phyloP scores from a whole-genome alignment of 1,139 yeast genomes.

The Blastobotrys apis region DNA sequence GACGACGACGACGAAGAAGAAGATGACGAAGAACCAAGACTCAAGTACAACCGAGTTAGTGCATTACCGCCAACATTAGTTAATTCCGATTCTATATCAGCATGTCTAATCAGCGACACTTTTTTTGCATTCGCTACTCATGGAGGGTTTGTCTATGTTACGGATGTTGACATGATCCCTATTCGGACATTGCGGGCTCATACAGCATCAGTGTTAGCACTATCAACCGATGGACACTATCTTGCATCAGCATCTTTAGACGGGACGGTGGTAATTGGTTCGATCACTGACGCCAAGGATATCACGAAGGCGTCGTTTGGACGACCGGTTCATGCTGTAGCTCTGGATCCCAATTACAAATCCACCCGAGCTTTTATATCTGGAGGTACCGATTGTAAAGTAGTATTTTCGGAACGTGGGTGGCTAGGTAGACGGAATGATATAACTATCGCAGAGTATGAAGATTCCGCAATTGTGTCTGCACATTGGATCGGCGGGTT shows the following conservation, averaged over 20 bases:
- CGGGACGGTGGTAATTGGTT: conserved; percentile 83
- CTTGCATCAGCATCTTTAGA: conserved; percentile 90
- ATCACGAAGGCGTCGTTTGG: conserved; percentile 75
- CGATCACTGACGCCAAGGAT: conserved; percentile 58
- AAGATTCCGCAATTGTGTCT: conserved; percentile 65
- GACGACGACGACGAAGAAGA: conserved; percentile 18
- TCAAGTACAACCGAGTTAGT: conserved; percentile 67
- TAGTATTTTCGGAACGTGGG: conserved; percentile 65
- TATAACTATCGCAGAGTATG: conserved; percentile 52
- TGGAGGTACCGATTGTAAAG: conserved; percentile 90
- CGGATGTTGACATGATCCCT: conserved; percentile 52
- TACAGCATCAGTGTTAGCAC: conserved; percentile 71
- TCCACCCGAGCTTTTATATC: conserved; percentile 63
- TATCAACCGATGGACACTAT: conserved; percentile 63
- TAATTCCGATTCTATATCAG: conserved; percentile 69
- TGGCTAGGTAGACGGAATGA: conserved; percentile 87
- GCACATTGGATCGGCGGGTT: conserved; percentile 41
- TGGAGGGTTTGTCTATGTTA: conserved; percentile 72
- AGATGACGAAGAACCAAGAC: conserved; percentile 57
- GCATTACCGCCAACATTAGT: conserved; percentile 66
- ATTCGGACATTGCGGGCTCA: conserved; percentile 79
- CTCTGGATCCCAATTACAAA: conserved; percentile 65
- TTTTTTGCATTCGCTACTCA: conserved; percentile 83
- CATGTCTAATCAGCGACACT: conserved; percentile 54
- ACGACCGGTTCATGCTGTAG: conserved; percentile 84